Evolutionary conservation across 441 rosid genomes (phyloP).

Genomic region (Cnidoscolus chayamansa): DNA sequence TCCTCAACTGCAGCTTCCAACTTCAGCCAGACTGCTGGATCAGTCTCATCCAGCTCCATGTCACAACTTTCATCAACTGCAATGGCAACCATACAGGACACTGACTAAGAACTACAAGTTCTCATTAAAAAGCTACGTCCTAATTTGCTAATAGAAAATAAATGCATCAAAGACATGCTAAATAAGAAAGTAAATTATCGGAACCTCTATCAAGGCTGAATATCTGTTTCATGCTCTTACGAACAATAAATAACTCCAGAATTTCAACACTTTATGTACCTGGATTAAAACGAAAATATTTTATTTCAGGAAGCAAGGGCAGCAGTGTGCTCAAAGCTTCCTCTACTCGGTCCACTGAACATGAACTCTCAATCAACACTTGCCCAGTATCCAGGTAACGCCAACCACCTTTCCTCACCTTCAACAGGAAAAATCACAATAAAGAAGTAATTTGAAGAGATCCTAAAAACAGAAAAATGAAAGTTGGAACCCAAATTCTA

Average conservation of each 20-base stretch:
- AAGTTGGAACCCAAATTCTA: neutral
- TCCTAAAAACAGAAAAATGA: neutral
- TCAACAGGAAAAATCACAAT: conserved; percentile 22
- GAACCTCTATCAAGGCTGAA: conserved; percentile 12
- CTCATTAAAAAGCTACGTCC: conserved; percentile 1
- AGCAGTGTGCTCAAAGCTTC: conserved; percentile 93
- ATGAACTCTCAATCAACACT: conserved; percentile 95
- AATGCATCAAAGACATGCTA: neutral
- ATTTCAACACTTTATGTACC: conserved; percentile 38
- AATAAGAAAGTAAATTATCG: neutral
- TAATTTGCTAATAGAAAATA: neutral
- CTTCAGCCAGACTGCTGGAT: conserved; percentile 90
- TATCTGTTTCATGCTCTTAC: neutral
- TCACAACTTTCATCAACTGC: conserved; percentile 95
- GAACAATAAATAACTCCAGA: conserved; percentile 15
- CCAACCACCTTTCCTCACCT: conserved; percentile 98
- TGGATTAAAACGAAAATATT: conserved; percentile 90
- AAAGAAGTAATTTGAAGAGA: neutral
- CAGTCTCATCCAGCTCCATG: conserved; percentile 99
- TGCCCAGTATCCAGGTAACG: conserved; percentile 97
- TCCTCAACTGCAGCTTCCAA: conserved; percentile 84
- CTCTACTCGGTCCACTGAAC: conserved; percentile 95
- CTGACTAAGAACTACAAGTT: conserved; percentile 13
- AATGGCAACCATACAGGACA: conserved; percentile 25
- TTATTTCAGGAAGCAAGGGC: conserved; percentile 91